Base-by-base conservation (phyloP, 1,284 basidiomycete species). In the Moesziomyces sp. region DNA sequence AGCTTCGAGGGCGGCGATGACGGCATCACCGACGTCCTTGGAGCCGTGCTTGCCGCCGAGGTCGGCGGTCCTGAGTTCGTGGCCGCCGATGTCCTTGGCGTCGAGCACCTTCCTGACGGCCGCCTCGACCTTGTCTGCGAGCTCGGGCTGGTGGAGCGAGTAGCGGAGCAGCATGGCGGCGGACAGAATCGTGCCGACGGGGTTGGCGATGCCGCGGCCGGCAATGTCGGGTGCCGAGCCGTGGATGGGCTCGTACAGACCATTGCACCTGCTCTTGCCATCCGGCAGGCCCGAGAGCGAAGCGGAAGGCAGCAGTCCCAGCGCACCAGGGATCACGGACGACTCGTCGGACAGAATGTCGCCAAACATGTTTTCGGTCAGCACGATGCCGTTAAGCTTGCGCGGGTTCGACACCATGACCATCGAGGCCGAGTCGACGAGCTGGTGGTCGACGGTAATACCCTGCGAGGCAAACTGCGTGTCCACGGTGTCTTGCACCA, bases 341-440 rank as follows among this genome's bases (percentile, higher is more conserved):
- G 91, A 91, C 86, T 99, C 94, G 85, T 98, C 95, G 13, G 94
- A 96, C 57, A 97, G 89, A 81, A 94, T 97, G 59, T 85, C 83
- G 60, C 82, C 82, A 53, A 83, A 83, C 82, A 83, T 83, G 69
- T 81, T 80, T 45, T 83, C 82, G 24, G 79, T 84, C 5, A 84
- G 60, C 19, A 84, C 62, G 52, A 99, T 91, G 73, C 97, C 97
- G 83, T 99, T 99, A 60, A 99, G 88, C 86, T 97, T 97, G 79
- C 88, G 89, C 5, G 97, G 97, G 84, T 89, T 94, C 48, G 92
- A 88, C 50, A 97, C 93, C 85, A 99, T 93, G 74, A 97, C 85
- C 97, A 99, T 99, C 16, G 95, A 91, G 0, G 96, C 94, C 5
- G 94, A 93, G 86, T 99, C 97, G 61, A 99, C 94, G 66, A 98